Evolutionary conservation across 2,329 filamentous ascomycete species (phyloP).

Genomic region (Epichloe typhina): DNA sequence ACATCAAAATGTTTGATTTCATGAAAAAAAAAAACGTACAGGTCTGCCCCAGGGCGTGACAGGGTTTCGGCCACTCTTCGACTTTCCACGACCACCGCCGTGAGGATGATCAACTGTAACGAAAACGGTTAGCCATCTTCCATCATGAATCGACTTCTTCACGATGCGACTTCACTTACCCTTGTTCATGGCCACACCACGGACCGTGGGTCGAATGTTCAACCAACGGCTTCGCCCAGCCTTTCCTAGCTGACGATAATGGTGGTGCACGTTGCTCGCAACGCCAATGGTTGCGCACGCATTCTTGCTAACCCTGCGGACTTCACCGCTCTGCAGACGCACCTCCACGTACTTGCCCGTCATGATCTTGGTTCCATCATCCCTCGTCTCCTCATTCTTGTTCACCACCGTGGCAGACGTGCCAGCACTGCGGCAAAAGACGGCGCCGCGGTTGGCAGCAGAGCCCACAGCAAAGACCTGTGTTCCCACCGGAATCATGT

Average conservation of each 20-base stretch:
- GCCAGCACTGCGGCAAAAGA: constrained; percentile 90
- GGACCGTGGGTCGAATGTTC: constrained; percentile 86
- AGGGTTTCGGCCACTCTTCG: constrained; percentile 92
- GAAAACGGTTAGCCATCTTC: constrained; percentile 3
- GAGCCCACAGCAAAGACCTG: constrained; percentile 83
- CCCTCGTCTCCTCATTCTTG: constrained; percentile 65
- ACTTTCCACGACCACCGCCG: constrained; percentile 97
- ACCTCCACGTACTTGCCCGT: constrained; percentile 71
- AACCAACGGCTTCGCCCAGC: constrained; percentile 88
- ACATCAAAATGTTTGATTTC: too few species aligned
- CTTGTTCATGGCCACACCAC: constrained; percentile 98
- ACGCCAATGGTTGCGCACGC: constrained; percentile 91
- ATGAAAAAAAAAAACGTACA: constrained; percentile 41
- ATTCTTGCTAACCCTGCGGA: constrained; percentile 78
- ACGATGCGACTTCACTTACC: constrained; percentile 34
- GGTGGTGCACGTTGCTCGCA: constrained; percentile 84
- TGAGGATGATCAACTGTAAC: constrained; percentile 78
- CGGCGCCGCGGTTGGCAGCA: constrained; percentile 57
- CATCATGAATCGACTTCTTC: background rate
- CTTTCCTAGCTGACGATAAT: constrained; percentile 86
- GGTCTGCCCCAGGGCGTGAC: constrained; percentile 94
- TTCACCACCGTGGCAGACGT: constrained; percentile 81
- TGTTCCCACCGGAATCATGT: constrained; percentile 93
- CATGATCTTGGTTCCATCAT: constrained; percentile 46
- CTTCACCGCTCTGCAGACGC: constrained; percentile 81